Conservation (phyloP, 1,139 yeast species). For the Lodderomyces pseudojiufengensis region DNA sequence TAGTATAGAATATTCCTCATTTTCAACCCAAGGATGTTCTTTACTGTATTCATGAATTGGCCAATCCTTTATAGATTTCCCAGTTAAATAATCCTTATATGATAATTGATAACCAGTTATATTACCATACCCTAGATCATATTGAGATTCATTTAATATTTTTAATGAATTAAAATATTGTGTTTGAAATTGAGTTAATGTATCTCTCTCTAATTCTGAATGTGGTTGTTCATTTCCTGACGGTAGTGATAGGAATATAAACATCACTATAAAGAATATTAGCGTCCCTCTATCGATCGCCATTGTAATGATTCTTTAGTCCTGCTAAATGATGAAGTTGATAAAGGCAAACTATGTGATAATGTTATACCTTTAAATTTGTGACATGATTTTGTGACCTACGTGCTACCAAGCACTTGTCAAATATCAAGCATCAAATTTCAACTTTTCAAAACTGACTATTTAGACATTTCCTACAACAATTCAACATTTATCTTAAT, state of each 20-base stretch:
- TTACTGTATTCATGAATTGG: conserved; percentile 48
- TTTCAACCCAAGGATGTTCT: conserved; percentile 49
- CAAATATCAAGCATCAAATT: too few species aligned
- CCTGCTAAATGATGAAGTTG: too few species aligned
- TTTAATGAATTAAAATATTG: conserved; percentile 28
- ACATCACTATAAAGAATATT: conserved; percentile 35
- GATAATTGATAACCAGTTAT: conserved; percentile 68
- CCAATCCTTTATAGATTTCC: conserved; percentile 48
- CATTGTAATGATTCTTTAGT: conserved; percentile 16
- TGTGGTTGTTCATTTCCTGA: conserved; percentile 26
- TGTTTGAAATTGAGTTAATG: conserved; percentile 27
- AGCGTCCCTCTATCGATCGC: conserved; percentile 39
- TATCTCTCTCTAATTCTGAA: conserved; percentile 25
- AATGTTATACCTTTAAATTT: too few species aligned
- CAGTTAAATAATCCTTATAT: conserved; percentile 50
- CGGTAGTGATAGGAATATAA: conserved; percentile 32
- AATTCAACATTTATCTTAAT: too few species aligned
- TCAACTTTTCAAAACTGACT: too few species aligned
- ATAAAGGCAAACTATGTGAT: too few species aligned
- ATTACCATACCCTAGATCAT: conserved; percentile 59
- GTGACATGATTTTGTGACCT: too few species aligned
- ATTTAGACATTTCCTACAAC: too few species aligned
- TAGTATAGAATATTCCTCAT: conserved; percentile 52
- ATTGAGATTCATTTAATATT: conserved; percentile 40
- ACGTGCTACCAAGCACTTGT: too few species aligned